These are phyloP conservation scores for Lophiostoma macrostomum DNA, from an alignment of 495 filamentous ascomycete genomes.

Conservation along the genomic window DNA sequence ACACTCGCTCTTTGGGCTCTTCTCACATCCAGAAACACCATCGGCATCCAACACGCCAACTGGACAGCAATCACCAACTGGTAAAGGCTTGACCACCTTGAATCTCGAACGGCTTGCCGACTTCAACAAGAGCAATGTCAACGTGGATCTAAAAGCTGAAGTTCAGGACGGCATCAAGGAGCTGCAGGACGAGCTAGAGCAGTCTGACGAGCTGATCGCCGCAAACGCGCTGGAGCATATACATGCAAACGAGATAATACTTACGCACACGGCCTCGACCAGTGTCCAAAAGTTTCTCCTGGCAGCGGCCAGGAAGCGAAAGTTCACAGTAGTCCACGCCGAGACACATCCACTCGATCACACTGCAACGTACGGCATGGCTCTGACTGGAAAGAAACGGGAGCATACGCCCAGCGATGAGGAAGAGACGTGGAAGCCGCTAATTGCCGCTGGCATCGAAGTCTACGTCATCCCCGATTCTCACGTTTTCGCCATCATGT, in stretches of 20 bases:
- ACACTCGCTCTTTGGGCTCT: conserved; percentile 80
- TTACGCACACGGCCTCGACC: conserved; percentile 74
- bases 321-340: conserved; percentile 81
- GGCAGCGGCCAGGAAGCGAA: conserved; percentile 77
- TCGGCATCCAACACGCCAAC: conserved; percentile 41
- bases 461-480: conserved; percentile 80
- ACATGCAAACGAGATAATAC: conserved; percentile 81
- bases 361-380: conserved; percentile 55
- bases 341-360: conserved; percentile 70
- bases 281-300: conserved; percentile 85
- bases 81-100: conserved; percentile 34
- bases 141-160: conserved; percentile 72
- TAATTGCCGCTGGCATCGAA: conserved; percentile 71
- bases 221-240: conserved; percentile 83
- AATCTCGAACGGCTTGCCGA: conserved; percentile 35
- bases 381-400: conserved; percentile 50
- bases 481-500: conserved; percentile 86
- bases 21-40: conserved; percentile 54
- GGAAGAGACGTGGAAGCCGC: conserved; percentile 65
- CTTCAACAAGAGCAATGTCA: conserved; percentile 21
- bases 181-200: conserved; percentile 84
- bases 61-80: conserved; percentile 34
- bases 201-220: conserved; percentile 86
- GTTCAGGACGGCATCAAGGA: conserved; percentile 85
- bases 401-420: conserved; percentile 48